These are phyloP conservation scores for Debaryomycetaceae sp. DNA, from an alignment of 1,139 yeast species.

Conservation along the genomic window DNA sequence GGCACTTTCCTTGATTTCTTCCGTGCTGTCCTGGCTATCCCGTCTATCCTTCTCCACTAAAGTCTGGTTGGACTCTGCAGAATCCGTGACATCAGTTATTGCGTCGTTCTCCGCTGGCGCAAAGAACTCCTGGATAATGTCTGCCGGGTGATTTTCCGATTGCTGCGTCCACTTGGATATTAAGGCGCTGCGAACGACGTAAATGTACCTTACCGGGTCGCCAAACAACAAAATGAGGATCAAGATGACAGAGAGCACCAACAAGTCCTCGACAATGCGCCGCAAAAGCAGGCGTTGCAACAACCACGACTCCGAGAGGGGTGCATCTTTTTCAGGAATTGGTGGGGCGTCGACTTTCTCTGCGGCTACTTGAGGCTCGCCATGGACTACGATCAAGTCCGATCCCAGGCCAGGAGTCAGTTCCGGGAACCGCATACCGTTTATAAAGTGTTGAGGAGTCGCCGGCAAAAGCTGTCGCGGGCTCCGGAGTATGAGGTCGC, in stretches of 20 bases:
- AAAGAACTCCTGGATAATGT: slow-evolving; percentile 1
- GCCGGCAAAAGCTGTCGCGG: neutral
- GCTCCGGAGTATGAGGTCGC: neutral
- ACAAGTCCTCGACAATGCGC: slow-evolving; percentile 24
- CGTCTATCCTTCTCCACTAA: slow-evolving; percentile 13
- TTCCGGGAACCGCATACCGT: slow-evolving; percentile 26
- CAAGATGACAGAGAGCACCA: slow-evolving; percentile 9
- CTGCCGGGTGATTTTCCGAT: neutral
- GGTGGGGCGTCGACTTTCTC: neutral
- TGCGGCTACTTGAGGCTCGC: neutral
- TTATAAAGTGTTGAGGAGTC: slow-evolving; percentile 14
- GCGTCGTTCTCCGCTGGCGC: slow-evolving; percentile 1
- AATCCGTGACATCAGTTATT: neutral
- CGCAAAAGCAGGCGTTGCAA: slow-evolving; percentile 4
- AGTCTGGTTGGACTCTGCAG: slow-evolving; percentile 3
- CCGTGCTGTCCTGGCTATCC: slow-evolving; percentile 18
- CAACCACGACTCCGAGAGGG: neutral
- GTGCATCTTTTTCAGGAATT: neutral
- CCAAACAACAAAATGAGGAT: slow-evolving; percentile 4
- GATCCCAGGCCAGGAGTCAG: slow-evolving; percentile 5
- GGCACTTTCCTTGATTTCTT: slow-evolving; percentile 7
- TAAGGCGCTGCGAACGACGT: neutral
- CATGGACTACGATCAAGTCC: slow-evolving; percentile 3
- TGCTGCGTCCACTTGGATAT: neutral
- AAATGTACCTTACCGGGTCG: slow-evolving; percentile 1